Evolutionary conservation across 345 rosid genomes (phyloP).

Genomic region (Populus tremula): DNA sequence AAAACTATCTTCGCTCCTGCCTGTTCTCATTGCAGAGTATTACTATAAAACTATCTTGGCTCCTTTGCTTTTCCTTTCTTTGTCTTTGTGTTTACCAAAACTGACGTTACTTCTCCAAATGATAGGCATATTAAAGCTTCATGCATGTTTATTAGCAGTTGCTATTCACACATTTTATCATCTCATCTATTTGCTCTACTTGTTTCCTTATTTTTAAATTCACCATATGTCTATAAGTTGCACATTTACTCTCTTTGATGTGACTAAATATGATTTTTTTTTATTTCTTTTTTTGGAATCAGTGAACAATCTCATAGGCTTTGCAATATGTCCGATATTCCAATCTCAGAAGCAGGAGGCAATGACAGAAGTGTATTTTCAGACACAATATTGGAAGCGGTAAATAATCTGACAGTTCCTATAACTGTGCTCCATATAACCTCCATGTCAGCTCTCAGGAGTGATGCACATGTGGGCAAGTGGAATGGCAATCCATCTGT

Average conservation of each 20-base stretch:
- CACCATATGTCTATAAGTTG: not conserved
- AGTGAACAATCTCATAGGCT: constrained; percentile 51
- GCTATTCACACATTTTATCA: not conserved
- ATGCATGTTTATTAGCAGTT: no score
- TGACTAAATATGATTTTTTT: constrained; percentile 4
- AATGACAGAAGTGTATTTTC: constrained; percentile 55
- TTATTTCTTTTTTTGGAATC: constrained; percentile 10
- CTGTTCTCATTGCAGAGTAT: not conserved
- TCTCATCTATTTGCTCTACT: not conserved
- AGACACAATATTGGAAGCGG: constrained; percentile 48
- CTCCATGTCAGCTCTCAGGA: constrained; percentile 70
- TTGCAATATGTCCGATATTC: constrained; percentile 68
- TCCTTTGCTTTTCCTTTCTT: not conserved
- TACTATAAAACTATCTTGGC: not conserved
- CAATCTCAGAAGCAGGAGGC: constrained; percentile 47
- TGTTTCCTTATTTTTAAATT: not conserved
- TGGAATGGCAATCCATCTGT: constrained; percentile 66
- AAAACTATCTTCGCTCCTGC: not conserved
- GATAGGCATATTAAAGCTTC: no score
- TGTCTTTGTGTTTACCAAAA: not conserved
- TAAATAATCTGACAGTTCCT: constrained; percentile 59
- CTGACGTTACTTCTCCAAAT: no score
- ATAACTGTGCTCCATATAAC: constrained; percentile 61
- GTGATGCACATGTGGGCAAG: constrained; percentile 81
- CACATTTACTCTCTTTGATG: not conserved